These are phyloP conservation scores for Fusarium fujikuroi DNA, from an alignment of 2,329 filamentous ascomycete species.

Conservation along the genomic window DNA sequence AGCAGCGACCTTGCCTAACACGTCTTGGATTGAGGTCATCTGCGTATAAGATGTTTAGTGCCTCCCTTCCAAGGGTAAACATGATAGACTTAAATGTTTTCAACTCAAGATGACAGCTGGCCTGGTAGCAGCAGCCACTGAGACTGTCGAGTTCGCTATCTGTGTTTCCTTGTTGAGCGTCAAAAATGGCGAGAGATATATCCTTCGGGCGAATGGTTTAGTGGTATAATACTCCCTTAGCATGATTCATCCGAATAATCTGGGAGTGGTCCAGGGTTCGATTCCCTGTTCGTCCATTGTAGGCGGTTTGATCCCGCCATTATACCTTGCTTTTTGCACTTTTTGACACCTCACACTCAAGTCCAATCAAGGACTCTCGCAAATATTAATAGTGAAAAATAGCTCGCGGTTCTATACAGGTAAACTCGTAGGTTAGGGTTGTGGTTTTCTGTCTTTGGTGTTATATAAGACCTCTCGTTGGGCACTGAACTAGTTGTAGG, in stretches of 20 bases:
- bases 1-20: not conserved
- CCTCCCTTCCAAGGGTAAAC: too few species aligned
- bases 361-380: accelerated
- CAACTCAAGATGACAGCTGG: not conserved
- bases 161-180: too few species aligned
- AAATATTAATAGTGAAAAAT: not conserved
- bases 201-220: constrained; percentile 25
- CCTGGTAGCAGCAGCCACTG: too few species aligned
- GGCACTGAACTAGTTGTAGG: accelerated
- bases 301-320: constrained; percentile 2
- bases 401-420: accelerated
- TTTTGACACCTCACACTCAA: accelerated
- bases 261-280: constrained; percentile 32
- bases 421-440: accelerated
- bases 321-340: not conserved
- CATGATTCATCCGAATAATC: constrained; percentile 14
- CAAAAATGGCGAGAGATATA: too few species aligned
- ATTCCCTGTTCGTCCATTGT: constrained; percentile 24
- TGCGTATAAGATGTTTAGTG: accelerated
- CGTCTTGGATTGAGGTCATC: not conserved
- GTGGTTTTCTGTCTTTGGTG: not conserved
- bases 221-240: constrained; percentile 34
- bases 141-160: too few species aligned
- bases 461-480: accelerated
- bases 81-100: too few species aligned